Evolutionary conservation across 805 yeast genomes (phyloP), one percentile per base, ranked within the genome.

Genomic region (Candida silvatica): DNA sequence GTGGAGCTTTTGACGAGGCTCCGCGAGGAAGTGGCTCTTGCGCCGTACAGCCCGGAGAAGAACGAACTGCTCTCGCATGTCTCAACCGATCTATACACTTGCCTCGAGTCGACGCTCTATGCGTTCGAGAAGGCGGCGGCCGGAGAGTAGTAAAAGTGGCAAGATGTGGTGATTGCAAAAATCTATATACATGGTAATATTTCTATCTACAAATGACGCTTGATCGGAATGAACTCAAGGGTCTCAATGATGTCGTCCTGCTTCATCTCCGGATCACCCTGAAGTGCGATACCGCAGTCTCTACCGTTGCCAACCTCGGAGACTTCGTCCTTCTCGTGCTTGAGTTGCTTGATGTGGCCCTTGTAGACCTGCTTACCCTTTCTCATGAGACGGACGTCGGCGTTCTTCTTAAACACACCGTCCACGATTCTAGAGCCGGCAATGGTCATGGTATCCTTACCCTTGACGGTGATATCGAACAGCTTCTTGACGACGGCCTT

Each of bases 271-370:
- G 57, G 52, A 19, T 40, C 48, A 17, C 46, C 45, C 45, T 76
- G 69, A 43, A 92, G 76, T 0, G 85, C 62, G 17, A 90, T 53
- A 35, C 98, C 98, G 64, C 97, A 92, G 47, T 92, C 98, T 20
- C 71, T 71, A 20, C 95, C 97, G 58, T 84, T 88, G 38, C 73
- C 73, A 6, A 83, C 84, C 48, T 81, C 90, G 2, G 60, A 45
- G 4, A 80, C 82, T 45, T 84, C 94, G 30, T 84, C 88, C 54
- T 85, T 86, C 35, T 76, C 77, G 41, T 82, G 84, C 58, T 84
- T 87, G 55, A 92, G 67, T 5, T 90, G 77, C 3, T 78, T 71
- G 6, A 92, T 53, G 22, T 53, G 61, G 9, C 65, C 70, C 7
- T 58, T 43, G 44, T 58, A 64, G 5, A 54, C 39, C 8, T 61